Evolutionary conservation across 2,329 filamentous ascomycete genomes (phyloP), one percentile per base, ranked within the genome.

Genomic region (Dothistroma pini): DNA sequence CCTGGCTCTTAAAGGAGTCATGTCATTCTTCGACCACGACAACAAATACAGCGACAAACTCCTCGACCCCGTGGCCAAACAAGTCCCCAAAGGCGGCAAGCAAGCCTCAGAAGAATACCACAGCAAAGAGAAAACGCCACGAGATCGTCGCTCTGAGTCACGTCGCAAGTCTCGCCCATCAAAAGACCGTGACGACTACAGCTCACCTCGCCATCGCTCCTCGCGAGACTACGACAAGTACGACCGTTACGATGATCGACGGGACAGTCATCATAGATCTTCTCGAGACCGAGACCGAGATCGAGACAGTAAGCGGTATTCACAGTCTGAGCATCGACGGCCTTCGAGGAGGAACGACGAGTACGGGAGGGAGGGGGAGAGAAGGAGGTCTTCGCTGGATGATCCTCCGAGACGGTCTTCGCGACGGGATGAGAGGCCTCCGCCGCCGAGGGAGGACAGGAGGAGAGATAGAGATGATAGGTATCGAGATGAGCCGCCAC

Each of bases 31-130:
- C 38, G 58, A 54, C 9, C 21, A 53, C 49, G 58, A 55, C 25
- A 60, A 60, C 54, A 60, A 60, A 53, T 56, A 57, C 12, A 25
- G 47, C 19, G 58, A 60, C 51, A 60, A 57, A 21, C 29, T 60
- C n/a, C 58, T 60, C 19, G 47, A 60, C 22, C 58, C 58, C 6
- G 35, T 60, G 4, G 44, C 48, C 35, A 54, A 54, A 11, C 48
- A 53, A 14, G 56, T 53, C 22, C 22, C 35, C 35, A 56, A 56
- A 38, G 41, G 41, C 7, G 54, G 54, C 3, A 56, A 47, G 41
- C 31, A 56, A 48, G 21, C n/a, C 12, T 19, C 22, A 31, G 38
- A 34, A 14, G 21, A 56, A 3, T 48, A 56, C 22, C 19, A 56
- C 19, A 35, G 32, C 21, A 56, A 56, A 38, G 38, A 12, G 7